Evolutionary conservation across 768 basidiomycete species (phyloP).

Genomic region (Podaxis sp.): DNA sequence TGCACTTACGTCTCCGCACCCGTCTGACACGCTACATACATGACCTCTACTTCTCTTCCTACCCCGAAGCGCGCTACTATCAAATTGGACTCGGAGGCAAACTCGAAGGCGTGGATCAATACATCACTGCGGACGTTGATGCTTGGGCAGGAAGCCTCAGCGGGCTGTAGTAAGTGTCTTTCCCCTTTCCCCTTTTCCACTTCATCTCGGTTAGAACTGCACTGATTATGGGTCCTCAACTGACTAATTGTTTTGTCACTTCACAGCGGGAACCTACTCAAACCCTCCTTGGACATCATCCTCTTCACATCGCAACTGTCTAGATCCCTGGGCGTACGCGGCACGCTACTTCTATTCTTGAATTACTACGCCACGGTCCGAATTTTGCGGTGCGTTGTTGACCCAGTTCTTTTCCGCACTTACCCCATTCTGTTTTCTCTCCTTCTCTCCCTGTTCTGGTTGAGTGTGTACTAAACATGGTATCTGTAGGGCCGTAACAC

Average conservation of each 20-base stretch:
- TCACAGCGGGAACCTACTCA: constrained; percentile 83
- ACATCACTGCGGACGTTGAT: constrained; percentile 89
- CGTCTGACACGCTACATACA: constrained; percentile 87
- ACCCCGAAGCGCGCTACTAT: constrained; percentile 71
- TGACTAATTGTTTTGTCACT: background rate
- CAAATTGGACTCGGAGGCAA: constrained; percentile 25
- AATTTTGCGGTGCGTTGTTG: constrained; percentile 39
- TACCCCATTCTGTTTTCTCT: background rate
- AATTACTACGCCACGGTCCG: constrained; percentile 87
- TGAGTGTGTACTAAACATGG: background rate
- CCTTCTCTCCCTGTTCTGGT: background rate
- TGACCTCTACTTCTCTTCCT: constrained; percentile 83
- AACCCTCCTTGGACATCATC: constrained; percentile 85
- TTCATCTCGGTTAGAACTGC: background rate
- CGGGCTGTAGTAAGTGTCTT: constrained; percentile 74
- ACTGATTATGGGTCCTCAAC: background rate
- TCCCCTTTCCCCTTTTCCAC: background rate
- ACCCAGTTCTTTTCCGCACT: background rate
- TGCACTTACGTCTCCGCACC: constrained; percentile 79
- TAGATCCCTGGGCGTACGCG: constrained; percentile 80
- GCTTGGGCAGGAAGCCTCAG: constrained; percentile 84
- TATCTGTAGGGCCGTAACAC: constrained; percentile 63
- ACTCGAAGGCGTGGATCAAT: constrained; percentile 82
- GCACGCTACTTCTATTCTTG: constrained; percentile 70
- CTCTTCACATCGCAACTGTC: constrained; percentile 93